Evolutionary conservation across 2,329 filamentous ascomycete genomes (phyloP).

Genomic region (Dryadomyces quercivorus): DNA sequence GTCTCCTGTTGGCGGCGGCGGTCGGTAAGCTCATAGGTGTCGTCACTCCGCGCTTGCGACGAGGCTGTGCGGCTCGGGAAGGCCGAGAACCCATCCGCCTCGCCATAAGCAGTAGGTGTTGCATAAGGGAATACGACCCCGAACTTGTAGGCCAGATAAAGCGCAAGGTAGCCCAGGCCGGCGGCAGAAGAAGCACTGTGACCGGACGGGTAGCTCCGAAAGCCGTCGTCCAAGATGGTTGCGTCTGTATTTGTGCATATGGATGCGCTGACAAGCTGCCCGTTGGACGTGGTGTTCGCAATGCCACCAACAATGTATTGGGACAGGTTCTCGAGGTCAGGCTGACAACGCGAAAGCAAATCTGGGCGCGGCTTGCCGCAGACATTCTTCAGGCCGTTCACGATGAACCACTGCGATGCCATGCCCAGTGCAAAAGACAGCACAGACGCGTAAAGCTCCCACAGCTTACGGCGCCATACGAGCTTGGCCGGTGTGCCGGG

Average conservation of each 20-base stretch:
- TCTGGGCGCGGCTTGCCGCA: constrained; percentile 67
- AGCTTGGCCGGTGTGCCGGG: constrained; percentile 48
- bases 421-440: constrained; percentile 67
- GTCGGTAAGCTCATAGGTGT: constrained; percentile 19
- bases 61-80: constrained; percentile 57
- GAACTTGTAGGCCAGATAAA: constrained; percentile 80
- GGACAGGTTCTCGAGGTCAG: constrained; percentile 53
- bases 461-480: constrained; percentile 71
- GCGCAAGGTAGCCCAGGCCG: constrained; percentile 71
- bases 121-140: constrained; percentile 57
- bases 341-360: constrained; percentile 56
- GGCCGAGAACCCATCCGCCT: constrained; percentile 43
- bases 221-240: constrained; percentile 60
- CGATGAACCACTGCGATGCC: constrained; percentile 64
- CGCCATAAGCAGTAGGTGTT: background rate
- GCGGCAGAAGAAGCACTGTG: constrained; percentile 66
- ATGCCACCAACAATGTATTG: constrained; percentile 53
- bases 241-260: constrained; percentile 62
- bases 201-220: constrained; percentile 71
- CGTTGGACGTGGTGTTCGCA: constrained; percentile 36
- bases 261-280: constrained; percentile 57
- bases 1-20: constrained; percentile 1
- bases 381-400: constrained; percentile 74
- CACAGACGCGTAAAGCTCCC: constrained; percentile 82
- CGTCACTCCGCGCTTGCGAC: constrained; percentile 4